phyloP scores from a whole-genome alignment of 192 early-diverging fungal genomes.

The Coemansia reversa region DNA sequence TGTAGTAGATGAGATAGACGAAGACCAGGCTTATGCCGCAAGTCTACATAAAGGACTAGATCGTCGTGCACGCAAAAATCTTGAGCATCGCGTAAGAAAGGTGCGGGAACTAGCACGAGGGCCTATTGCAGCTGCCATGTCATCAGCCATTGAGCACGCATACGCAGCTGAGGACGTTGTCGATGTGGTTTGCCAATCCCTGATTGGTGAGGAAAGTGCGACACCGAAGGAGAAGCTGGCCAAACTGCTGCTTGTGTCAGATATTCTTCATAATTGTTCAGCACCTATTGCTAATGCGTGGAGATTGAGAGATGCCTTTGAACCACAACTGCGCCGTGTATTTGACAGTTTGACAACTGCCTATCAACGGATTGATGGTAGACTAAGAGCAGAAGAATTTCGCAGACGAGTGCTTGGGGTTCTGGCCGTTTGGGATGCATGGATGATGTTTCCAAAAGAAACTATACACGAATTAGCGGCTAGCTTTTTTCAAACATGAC shows the following conservation, averaged over 20 bases:
- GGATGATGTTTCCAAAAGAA: constrained; percentile 78
- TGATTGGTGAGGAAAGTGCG: constrained; percentile 58
- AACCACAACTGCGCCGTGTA: constrained; percentile 59
- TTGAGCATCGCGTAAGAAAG: constrained; percentile 28
- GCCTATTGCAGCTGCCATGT: constrained; percentile 75
- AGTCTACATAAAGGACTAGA: constrained; percentile 21
- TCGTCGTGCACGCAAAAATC: constrained; percentile 18
- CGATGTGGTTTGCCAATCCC: constrained; percentile 61
- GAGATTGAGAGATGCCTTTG: constrained; percentile 74
- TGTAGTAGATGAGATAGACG: constrained; percentile 40
- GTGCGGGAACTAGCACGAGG: constrained; percentile 35
- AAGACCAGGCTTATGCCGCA: constrained; percentile 11
- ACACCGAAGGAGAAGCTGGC: constrained; percentile 66
- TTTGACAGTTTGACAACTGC: constrained; percentile 70
- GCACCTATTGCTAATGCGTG: constrained; percentile 82
- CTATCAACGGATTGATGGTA: constrained; percentile 65
- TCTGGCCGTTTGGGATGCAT: constrained; percentile 82
- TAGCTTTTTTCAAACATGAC: constrained; percentile 8
- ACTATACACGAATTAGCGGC: constrained; percentile 13
- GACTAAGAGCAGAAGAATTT: constrained; percentile 82
- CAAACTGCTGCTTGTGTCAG: constrained; percentile 80
- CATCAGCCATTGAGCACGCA: constrained; percentile 79
- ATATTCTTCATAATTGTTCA: constrained; percentile 86
- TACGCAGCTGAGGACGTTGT: constrained; percentile 78
- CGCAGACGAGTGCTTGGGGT: constrained; percentile 63